A percentile compares a stretch with the other conserved stretches of the same genome.
Conservation (phyloP, 345 rosid genomes). For the Gossypium mustelinum region DNA sequence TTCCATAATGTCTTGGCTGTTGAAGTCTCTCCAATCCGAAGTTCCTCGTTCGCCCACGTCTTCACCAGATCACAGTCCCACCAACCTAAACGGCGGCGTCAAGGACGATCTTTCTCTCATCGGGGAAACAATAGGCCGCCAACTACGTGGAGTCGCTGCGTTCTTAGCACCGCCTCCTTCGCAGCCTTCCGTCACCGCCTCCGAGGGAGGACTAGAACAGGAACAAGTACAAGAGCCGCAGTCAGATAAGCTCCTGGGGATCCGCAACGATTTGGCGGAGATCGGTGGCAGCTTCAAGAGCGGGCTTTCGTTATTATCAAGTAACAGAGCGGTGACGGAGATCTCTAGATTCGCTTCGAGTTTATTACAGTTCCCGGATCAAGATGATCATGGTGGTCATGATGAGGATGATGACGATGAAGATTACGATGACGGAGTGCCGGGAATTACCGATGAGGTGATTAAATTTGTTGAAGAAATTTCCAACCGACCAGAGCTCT, state of each 20-base stretch:
- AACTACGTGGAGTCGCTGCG: constrained; percentile 54
- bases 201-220: neutral
- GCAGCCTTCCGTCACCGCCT: neutral
- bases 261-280: constrained; percentile 68
- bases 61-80: constrained; percentile 13
- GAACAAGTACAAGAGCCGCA: neutral
- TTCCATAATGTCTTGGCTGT: constrained; percentile 54
- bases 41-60: constrained; percentile 25
- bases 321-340: constrained; percentile 34
- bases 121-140: constrained; percentile 47
- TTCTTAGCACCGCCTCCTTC: constrained; percentile 57
- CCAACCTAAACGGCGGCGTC: constrained; percentile 18
- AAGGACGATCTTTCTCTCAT: constrained; percentile 40
- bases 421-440: constrained; percentile 25
- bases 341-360: constrained; percentile 55
- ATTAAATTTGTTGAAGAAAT: constrained; percentile 51
- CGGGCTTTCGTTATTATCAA: constrained; percentile 42
- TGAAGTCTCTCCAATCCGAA: constrained; percentile 38
- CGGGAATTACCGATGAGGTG: constrained; percentile 53
- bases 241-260: constrained; percentile 39
- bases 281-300: constrained; percentile 57
- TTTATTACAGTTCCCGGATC: constrained; percentile 36
- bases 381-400: constrained; percentile 17
- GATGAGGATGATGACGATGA: constrained; percentile 16
- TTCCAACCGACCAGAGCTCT: constrained; percentile 46